Base-by-base conservation (phyloP, 2,329 filamentous ascomycete genomes). In the Ascochyta clinopodiicola region DNA sequence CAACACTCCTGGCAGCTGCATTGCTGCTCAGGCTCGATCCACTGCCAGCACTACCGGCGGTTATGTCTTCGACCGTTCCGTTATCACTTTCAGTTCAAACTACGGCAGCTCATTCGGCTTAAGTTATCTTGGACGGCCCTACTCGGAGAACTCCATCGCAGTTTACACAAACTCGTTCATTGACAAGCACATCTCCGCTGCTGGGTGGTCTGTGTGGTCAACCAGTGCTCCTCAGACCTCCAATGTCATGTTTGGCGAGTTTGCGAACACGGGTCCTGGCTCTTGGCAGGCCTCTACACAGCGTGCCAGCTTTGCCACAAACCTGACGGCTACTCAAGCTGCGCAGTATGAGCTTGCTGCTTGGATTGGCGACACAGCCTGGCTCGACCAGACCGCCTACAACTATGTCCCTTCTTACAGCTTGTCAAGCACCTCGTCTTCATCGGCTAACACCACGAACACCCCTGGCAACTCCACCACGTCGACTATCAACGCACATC, bases 11-110 rank as follows among this genome's bases (percentile, higher is more conserved):
- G 66, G 62, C 7, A 57, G 60, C 22, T 64, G 54, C 36, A 65
- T 69, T 36, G 57, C 63, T 7, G 66, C 68, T 17, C 62, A 62
- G 13, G 57, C 57, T 29, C 60, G 67, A 19, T 19, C 59, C 17
- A 58, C 47, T 22, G 55, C 61, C 7, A 50, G 39, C n/a, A 44
- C 47, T 17, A 61, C 69, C 15, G 79, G 77, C 4, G 81, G 78
- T 53, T 84, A 83, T 61, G 80, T 85, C 19, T 79, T 85, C 64
- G 82, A 84, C 71, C 78, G 79, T 31, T 80, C 75, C 47, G 75
- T 71, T 35, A 70, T 85, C 34, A 72, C 72, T 35, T 75, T 56
- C n/a, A 77, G 74, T 9, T 73, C 77, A n/a, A 68, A 69, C 8
- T 67, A 68, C 29, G 63, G 63, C 13, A 56, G 40, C 22, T 51